Conservation (phyloP, 2,329 filamentous ascomycete species). For the Xylariaceae sp. region DNA sequence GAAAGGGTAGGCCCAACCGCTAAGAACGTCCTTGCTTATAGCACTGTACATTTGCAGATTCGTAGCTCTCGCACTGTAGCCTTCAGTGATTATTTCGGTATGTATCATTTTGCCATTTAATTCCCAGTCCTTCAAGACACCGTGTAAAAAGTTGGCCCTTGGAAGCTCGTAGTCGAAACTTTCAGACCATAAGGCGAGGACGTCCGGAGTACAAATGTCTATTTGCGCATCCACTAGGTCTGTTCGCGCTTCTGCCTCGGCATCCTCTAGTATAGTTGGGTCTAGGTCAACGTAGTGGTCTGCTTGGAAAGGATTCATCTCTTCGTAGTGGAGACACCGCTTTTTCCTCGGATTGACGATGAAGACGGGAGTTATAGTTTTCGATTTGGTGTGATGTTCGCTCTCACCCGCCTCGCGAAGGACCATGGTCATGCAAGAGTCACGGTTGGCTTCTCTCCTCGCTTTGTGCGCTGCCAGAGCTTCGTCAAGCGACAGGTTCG, state of each 20-base stretch:
- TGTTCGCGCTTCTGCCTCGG: conserved; percentile 80
- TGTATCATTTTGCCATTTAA: conserved; percentile 97
- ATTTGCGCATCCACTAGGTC: conserved; percentile 94
- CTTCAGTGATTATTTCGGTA: conserved; percentile 80
- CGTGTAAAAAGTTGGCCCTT: conserved; percentile 85
- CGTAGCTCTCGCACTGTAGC: conserved; percentile 85
- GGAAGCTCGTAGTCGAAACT: conserved; percentile 97
- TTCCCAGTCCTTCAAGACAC: conserved; percentile 95
- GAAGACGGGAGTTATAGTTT: conserved; percentile 80
- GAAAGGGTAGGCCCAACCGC: conserved; percentile 86
- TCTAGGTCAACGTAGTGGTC: conserved; percentile 76
- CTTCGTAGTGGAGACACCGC: conserved; percentile 91
- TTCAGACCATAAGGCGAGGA: conserved; percentile 93
- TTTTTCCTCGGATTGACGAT: conserved; percentile 81
- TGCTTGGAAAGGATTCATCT: conserved; percentile 74
- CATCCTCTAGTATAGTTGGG: conserved; percentile 74
- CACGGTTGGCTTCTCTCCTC: conserved; percentile 82
- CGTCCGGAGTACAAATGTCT: conserved; percentile 96
- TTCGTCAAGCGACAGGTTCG: conserved; percentile 83
- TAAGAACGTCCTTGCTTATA: conserved; percentile 84
- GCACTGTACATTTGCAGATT: conserved; percentile 91
- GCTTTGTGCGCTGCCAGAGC: conserved; percentile 81
- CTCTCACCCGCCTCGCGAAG: conserved; percentile 75
- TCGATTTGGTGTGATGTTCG: conserved; percentile 77
- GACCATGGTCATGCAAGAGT: conserved; percentile 97